Base-by-base conservation (phyloP, 768 basidiomycete genomes). In the Kwoniella sp. region DNA sequence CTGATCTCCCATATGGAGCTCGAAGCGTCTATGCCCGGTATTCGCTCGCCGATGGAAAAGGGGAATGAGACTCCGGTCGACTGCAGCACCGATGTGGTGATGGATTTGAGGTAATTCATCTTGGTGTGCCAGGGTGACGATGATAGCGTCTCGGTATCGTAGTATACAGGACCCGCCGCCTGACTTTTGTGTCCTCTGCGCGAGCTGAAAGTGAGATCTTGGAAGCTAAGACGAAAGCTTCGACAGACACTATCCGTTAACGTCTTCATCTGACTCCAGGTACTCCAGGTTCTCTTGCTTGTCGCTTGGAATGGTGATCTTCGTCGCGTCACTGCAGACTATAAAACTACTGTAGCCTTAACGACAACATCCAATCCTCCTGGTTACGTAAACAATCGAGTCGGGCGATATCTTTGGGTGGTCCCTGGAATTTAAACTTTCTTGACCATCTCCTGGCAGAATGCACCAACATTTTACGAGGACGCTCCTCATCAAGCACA, bases 31-130 rank as follows among this genome's bases (percentile, higher is more conserved):
- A 87, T 84, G 23, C 87, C 85, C 4, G 85, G 79, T 53, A 92
- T 86, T 69, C 90, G 90, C 29, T 84, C 76, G 37, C 93, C 93
- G 4, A 96, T 85, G 2, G 88, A 86, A 76, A 95, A 97, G 0
- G 94, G 93, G 25, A 94, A 84, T 69, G 89, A 90, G 15, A 97
- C 85, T 26, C 93, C 93, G 8, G 93, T 93, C 74, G 93, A 95
- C 73, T 91, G 90, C 1, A 97, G 91, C n/a, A 96, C 85, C 8
- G 88, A 72, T 17, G 80, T 79, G 29, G 79, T 79, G 65, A 81
- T 79, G 9, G 70, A 73, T 34, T 77, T 77, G 61, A 87, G 45
- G 90, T 93, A 50, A 91, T 93, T 7, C 93, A 93, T 51, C 8
- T 37, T 57, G 62, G 8, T 20, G 30, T 1, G 20, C 9, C 20